Evolutionary conservation across 305 asterid genomes (phyloP).

Genomic region (Petunia hybrid): DNA sequence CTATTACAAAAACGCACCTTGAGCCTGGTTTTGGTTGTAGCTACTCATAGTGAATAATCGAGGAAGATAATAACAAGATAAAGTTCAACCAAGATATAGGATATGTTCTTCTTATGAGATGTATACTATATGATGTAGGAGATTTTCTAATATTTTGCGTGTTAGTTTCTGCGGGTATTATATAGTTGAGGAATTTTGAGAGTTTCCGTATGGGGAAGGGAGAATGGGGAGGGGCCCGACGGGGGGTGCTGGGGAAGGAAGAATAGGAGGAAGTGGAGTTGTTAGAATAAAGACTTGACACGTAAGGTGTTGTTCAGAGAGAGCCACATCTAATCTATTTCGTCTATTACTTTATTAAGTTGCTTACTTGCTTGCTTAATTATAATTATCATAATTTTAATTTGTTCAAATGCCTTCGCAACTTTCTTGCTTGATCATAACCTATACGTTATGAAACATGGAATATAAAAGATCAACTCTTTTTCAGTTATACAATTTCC

Average conservation of each 20-base stretch:
- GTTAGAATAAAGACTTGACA: slow-evolving; percentile 1
- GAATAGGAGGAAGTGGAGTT: not conserved
- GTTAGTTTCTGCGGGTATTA: not conserved
- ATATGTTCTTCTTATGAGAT: not conserved
- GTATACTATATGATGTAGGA: not conserved
- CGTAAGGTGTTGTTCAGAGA: not conserved
- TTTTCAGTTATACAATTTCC: not conserved
- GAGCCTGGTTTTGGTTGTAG: slow-evolving; percentile 27
- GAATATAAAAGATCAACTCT: not conserved
- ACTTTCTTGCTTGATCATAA: not conserved
- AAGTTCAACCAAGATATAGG: not conserved
- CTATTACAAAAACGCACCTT: not conserved
- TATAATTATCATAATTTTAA: not conserved
- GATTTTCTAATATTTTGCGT: not conserved
- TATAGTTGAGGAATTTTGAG: not conserved
- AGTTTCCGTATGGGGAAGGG: not conserved
- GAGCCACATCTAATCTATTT: not conserved
- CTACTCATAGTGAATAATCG: not conserved
- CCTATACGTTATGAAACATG: not conserved
- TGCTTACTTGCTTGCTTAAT: no score
- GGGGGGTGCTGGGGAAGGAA: not conserved
- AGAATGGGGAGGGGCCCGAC: not conserved
- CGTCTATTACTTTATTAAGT: no score
- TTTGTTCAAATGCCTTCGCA: not conserved
- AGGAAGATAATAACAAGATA: not conserved